phyloP scores from a whole-genome alignment of 1,284 basidiomycete genomes.

The Papiliotrema fonsecae region DNA sequence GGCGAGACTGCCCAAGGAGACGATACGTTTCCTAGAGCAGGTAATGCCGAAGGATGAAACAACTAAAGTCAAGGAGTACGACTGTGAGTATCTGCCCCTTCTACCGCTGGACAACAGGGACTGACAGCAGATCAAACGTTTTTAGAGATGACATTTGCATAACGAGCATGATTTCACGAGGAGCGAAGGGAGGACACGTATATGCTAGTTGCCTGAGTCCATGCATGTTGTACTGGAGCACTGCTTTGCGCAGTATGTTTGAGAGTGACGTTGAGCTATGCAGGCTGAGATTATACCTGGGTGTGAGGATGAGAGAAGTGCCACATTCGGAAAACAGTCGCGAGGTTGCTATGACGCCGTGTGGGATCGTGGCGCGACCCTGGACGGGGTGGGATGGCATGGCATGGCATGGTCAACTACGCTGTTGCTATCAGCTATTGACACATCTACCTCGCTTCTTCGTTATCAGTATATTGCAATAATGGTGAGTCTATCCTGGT shows the following conservation, averaged over 20 bases:
- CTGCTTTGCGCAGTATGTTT: background rate
- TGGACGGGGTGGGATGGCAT: background rate
- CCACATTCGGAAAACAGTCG: constrained; percentile 13
- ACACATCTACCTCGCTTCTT: background rate
- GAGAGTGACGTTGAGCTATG: too few species aligned
- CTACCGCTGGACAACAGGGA: background rate
- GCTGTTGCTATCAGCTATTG: background rate
- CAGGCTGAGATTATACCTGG: too few species aligned
- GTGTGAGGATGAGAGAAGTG: constrained; percentile 16
- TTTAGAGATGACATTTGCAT: constrained; percentile 34
- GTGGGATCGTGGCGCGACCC: background rate
- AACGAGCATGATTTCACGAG: background rate
- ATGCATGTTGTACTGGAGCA: too few species aligned
- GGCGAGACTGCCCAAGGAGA: constrained; percentile 71
- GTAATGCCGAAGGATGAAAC: constrained; percentile 30
- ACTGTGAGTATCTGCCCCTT: constrained; percentile 33
- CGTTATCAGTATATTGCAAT: background rate
- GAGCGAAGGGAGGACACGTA: background rate
- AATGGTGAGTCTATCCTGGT: background rate
- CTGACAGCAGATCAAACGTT: constrained; percentile 35
- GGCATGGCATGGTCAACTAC: background rate
- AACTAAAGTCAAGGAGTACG: constrained; percentile 19
- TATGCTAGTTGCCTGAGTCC: too few species aligned
- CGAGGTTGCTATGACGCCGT: background rate
- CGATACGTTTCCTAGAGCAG: constrained; percentile 72